Evolutionary conservation across 495 filamentous ascomycete genomes (phyloP), one percentile per base, ranked within the genome.

Genomic region (Penicillium manginii): DNA sequence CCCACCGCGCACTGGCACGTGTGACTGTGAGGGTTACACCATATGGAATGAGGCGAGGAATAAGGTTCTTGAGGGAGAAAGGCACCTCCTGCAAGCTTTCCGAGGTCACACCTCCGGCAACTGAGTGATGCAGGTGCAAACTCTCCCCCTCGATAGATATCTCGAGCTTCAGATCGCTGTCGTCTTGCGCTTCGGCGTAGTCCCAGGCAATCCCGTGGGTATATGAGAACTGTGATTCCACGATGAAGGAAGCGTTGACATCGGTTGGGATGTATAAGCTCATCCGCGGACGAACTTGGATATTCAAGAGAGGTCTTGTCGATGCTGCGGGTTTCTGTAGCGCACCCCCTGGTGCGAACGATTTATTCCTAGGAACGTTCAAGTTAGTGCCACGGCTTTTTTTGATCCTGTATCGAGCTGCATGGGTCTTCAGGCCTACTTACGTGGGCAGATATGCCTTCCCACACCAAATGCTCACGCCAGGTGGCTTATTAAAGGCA

Each of bases 291-390:
- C 81, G 76, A 54, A 90, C 69, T 17, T 78, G 78, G 14, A 91
- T 64, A 66, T 88, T 69, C 0, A 91, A 65, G 11, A 84, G 68
- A 9, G 78, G 78, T 0, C 58, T 67, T n/a, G 73, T 61, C 9
- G 78, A 76, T 0, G 59, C 61, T 0, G 67, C 35, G 3, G 88
- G 86, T 26, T 73, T 61, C 3, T 73, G 55, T 0, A 85, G 74
- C 65, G 79, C 78, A 14, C 88, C 88, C 51, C 85, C 86, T 1
- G 87, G 87, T 40, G 87, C 75, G 61, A 86, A 86, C 3, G 74
- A 76, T 0, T 77, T 73, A 66, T 86, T 82, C 46, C 81, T 83
- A 43, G 10, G 33, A 15, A 37, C 14, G 33, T 37, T n/a, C n/a
- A n/a, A n/a, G n/a, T n/a, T 37, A 37, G 14, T 43, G 5, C 54